These are phyloP conservation scores for Aquilaria agallochum DNA, from an alignment of 441 rosid genomes.

Conservation along the genomic window DNA sequence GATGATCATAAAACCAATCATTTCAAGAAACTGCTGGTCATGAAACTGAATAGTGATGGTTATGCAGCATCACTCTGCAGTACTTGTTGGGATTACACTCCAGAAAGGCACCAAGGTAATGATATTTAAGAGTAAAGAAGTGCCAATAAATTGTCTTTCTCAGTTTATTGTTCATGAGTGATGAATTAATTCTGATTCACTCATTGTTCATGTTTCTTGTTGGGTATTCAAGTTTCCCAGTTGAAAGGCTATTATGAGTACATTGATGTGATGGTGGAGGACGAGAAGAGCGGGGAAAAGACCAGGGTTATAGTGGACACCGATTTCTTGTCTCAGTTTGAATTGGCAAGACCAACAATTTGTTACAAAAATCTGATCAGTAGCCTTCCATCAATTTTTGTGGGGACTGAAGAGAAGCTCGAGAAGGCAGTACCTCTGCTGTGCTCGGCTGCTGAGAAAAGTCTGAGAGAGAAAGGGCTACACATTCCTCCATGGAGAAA, in stretches of 20 bases:
- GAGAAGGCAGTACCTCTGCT: conserved; percentile 35
- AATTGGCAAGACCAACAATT: conserved; percentile 39
- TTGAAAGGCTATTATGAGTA: conserved; percentile 38
- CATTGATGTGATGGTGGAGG: conserved; percentile 31
- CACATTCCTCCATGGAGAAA: conserved; percentile 68
- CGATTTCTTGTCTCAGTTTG: conserved; percentile 51
- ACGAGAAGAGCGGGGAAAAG: conserved; percentile 14
- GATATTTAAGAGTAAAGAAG: no score
- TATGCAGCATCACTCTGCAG: conserved; percentile 43
- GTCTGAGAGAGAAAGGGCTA: conserved; percentile 44
- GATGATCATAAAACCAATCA: conserved; percentile 20
- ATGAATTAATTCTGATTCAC: no score
- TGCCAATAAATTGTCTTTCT: no score
- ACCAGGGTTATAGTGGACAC: conserved; percentile 44
- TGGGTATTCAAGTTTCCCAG: conserved; percentile 12
- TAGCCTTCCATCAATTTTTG: conserved; percentile 34
- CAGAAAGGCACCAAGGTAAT: conserved; percentile 26
- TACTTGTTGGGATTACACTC: conserved; percentile 42
- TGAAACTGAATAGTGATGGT: conserved; percentile 35
- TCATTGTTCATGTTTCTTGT: background rate
- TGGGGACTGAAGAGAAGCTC: conserved; percentile 42
- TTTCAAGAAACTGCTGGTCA: conserved; percentile 35
- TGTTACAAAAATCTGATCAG: conserved; percentile 32
- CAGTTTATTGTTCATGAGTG: no score
- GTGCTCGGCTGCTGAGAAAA: conserved; percentile 41